Conservation (phyloP, 768 basidiomycete species). For the Hydnum rufescens region DNA sequence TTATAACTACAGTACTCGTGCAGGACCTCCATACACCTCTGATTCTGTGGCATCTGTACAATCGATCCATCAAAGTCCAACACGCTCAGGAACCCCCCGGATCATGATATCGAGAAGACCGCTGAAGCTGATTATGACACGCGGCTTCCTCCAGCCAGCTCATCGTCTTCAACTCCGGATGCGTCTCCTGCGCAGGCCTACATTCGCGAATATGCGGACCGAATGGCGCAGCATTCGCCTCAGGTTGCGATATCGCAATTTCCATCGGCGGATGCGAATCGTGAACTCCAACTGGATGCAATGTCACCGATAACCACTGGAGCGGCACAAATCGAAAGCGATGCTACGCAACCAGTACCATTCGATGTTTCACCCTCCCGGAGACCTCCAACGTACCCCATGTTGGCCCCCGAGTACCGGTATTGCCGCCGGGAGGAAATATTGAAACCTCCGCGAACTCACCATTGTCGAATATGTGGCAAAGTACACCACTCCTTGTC, state of each 20-base stretch:
- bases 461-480: slow-evolving; percentile 72
- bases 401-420: slow-evolving; percentile 40
- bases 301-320: background rate
- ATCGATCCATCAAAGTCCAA: background rate
- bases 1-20: background rate
- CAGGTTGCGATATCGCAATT: background rate
- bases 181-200: background rate
- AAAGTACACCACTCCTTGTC: slow-evolving; percentile 29
- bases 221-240: background rate
- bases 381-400: slow-evolving; percentile 18
- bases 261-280: background rate
- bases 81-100: no score
- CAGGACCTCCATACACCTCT: background rate
- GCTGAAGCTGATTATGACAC: background rate
- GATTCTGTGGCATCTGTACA: background rate
- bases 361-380: background rate
- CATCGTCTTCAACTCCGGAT: background rate
- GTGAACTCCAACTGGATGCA: background rate
- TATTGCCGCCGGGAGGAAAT: slow-evolving; percentile 46
- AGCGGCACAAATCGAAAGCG: background rate
- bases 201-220: background rate
- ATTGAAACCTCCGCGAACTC: slow-evolving; percentile 52
- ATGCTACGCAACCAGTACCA: background rate
- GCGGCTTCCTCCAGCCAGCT: background rate
- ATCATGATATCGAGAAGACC: no score